A percentile compares a stretch with the other conserved stretches of the same genome.
Conservation (phyloP, 805 yeast species). For the Lipomyces lipofer region DNA sequence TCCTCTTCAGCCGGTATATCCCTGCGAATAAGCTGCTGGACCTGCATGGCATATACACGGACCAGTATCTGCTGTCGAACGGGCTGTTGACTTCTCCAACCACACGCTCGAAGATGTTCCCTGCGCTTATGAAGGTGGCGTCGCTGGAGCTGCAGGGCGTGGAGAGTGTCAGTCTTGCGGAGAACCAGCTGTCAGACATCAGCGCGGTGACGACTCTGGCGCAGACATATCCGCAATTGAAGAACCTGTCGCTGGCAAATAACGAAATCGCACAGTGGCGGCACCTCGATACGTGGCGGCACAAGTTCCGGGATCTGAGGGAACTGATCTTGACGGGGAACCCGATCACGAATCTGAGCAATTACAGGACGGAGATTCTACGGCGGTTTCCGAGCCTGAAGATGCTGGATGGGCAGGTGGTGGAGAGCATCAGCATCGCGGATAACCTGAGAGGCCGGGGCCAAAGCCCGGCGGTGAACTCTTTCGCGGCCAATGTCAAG, state of each 20-base stretch:
- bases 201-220: constrained; percentile 62
- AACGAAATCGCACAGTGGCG: constrained; percentile 64
- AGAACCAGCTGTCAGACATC: constrained; percentile 65
- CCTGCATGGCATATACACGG: constrained; percentile 63
- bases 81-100: constrained; percentile 66
- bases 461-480: constrained; percentile 19
- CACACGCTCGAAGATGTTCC: constrained; percentile 68
- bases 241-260: constrained; percentile 76
- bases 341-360: constrained; percentile 51
- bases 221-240: constrained; percentile 68
- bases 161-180: constrained; percentile 50
- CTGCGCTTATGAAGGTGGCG: constrained; percentile 57
- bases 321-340: constrained; percentile 80
- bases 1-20: constrained; percentile 68
- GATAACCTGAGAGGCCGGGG: constrained; percentile 3
- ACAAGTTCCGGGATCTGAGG: constrained; percentile 68
- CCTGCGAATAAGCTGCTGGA: constrained; percentile 66
- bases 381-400: constrained; percentile 76
- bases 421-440: constrained; percentile 67
- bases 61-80: constrained; percentile 55
- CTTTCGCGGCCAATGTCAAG: constrained; percentile 17
- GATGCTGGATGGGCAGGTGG: constrained; percentile 71
- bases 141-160: constrained; percentile 16
- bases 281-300: constrained; percentile 70
- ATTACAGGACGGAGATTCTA: constrained; percentile 61